phyloP scores from a whole-genome alignment of 2,329 filamentous ascomycete species.

The Colletotrichum spinosum region DNA sequence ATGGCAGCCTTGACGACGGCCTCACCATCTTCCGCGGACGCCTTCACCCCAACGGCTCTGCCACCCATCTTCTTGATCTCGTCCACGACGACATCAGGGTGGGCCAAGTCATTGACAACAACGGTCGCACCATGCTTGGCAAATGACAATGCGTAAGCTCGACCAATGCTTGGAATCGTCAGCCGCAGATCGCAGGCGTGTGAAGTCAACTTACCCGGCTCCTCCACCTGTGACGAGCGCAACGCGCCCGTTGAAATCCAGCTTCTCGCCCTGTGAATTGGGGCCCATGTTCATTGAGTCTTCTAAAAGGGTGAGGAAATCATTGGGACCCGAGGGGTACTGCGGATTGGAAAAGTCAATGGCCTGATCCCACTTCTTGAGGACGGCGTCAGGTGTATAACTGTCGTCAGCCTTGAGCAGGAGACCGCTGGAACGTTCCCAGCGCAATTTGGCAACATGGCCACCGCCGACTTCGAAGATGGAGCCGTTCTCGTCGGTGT shows the following conservation, averaged over 20 bases:
- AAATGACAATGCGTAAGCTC: constrained; percentile 89
- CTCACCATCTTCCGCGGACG: constrained; percentile 92
- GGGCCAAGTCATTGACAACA: constrained; percentile 94
- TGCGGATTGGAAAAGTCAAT: constrained; percentile 86
- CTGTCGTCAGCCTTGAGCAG: constrained; percentile 89
- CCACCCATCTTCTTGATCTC: constrained; percentile 93
- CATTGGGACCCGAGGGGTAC: constrained; percentile 85
- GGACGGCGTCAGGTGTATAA: constrained; percentile 87
- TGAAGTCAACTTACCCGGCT: constrained; percentile 67
- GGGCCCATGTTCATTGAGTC: constrained; percentile 82
- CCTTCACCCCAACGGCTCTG: constrained; percentile 92
- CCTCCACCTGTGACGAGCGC: constrained; percentile 90
- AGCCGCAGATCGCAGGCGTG: constrained; percentile 23
- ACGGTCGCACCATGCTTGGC: constrained; percentile 85
- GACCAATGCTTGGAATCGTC: constrained; percentile 74
- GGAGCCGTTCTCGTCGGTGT: constrained; percentile 82
- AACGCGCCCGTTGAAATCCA: constrained; percentile 87
- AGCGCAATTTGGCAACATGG: constrained; percentile 91
- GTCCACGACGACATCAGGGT: constrained; percentile 89
- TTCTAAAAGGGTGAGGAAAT: constrained; percentile 89
- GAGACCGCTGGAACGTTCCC: constrained; percentile 92
- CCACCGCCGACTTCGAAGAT: constrained; percentile 97
- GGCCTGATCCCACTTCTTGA: constrained; percentile 91
- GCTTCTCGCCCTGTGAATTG: constrained; percentile 77
- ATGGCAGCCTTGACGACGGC: constrained; percentile 92